These are phyloP conservation scores for Botrytis elliptica DNA, from an alignment of 2,329 filamentous ascomycete genomes.

Conservation along the genomic window DNA sequence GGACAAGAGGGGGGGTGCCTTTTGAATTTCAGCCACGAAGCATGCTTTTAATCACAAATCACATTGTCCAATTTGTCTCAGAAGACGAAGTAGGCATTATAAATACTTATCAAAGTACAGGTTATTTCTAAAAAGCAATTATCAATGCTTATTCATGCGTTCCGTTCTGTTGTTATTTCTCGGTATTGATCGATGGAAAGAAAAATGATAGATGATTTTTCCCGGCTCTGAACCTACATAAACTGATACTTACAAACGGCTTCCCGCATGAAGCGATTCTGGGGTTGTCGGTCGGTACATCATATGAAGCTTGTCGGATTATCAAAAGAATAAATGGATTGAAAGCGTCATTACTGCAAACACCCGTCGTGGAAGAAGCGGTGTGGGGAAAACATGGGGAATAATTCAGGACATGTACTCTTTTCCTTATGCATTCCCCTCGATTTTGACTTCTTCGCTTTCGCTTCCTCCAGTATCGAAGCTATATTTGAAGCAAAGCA, in stretches of 20 bases:
- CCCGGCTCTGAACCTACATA: background rate
- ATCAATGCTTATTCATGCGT: slow-evolving; percentile 1
- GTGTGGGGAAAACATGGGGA: slow-evolving; percentile 12
- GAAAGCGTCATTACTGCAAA: slow-evolving; percentile 6
- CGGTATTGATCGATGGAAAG: background rate
- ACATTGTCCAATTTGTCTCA: slow-evolving; percentile 2
- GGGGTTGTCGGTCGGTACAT: background rate
- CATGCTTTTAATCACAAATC: slow-evolving; percentile 20
- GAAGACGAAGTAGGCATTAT: background rate
- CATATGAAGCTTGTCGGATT: slow-evolving; percentile 19
- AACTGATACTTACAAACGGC: slow-evolving; percentile 7
- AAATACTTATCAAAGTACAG: slow-evolving; percentile 6
- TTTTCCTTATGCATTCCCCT: background rate
- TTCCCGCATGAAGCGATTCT: slow-evolving; percentile 4
- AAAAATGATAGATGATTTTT: slow-evolving; percentile 17
- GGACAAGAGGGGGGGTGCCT: background rate
- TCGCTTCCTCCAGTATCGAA: slow-evolving; percentile 5
- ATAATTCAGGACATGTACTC: background rate
- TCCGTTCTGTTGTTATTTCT: background rate
- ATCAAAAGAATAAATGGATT: background rate
- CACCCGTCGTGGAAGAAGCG: slow-evolving; percentile 12
- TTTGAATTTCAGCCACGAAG: slow-evolving; percentile 13
- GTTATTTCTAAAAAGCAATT: background rate
- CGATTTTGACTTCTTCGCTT: background rate
- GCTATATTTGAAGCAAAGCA: background rate